Evolutionary conservation across 306 rosid species (phyloP), one percentile per base, ranked within the genome.

Genomic region (Cucurbita ficifolia): DNA sequence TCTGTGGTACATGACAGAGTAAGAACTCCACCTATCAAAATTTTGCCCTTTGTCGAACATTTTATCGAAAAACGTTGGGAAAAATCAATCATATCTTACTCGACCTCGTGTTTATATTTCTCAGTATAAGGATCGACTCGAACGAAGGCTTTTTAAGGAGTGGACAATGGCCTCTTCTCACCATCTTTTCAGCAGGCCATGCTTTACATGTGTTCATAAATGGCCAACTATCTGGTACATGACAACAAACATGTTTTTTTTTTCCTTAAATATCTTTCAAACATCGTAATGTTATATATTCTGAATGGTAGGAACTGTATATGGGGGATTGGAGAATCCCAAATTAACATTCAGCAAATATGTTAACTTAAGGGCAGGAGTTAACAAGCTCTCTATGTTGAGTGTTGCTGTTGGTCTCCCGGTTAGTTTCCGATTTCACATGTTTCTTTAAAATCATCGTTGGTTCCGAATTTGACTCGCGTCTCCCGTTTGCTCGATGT

Each of bases 1-100:
- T 84, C 78, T 95, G 87, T 95, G 99, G 99, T 95, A 95, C 76
- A 79, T 86, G 96, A 88, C 97, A 62, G 99, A 95, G 99, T 95
- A 81, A 89, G 99, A 82, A 79, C 52, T 69, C 48, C 40, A 54
- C 14, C 63, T 19, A 76, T 60, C 19, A 60, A 65, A 74, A n/a
- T 59, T 39, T 18, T 29, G 48, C 56, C 42, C 53, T 75, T 12
- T 72, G 14, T 29, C 22, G 61, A 53, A 51, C 57, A 33, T 50
- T 49, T 49, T 13, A 46, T 67, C 1, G 1, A 24, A 13, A 46
- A 51, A 22, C 24, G 8, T 8, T 40, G 39, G 7, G 51, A 59
- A 59, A 18, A 17, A 16, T 51, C 51, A 16, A 13, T 8, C 12
- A 36, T 73, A 36, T 73, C 53, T 73, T 38, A 40, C 62, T 5